Evolutionary conservation across 202 grass and related monocot species (phyloP), one percentile per base, ranked within the genome.

Genomic region (Schoenoplectus triqueter): DNA sequence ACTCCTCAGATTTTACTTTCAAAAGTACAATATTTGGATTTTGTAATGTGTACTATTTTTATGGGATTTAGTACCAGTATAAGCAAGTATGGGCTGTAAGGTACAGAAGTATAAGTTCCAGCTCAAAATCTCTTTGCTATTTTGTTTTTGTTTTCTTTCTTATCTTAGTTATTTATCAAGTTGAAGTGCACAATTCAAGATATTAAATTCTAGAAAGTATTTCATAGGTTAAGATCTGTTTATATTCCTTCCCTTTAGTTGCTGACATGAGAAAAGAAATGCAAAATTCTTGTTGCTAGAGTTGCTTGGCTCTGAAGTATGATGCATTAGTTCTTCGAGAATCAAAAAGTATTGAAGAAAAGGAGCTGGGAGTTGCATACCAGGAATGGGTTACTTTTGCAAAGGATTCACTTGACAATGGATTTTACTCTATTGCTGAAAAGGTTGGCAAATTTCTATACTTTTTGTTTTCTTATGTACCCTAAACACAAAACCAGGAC

Each of bases 371-470:
- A 75, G 84, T 96, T 54, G 87, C 88, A 5, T 85, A 47, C 47
- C 51, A 91, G 48, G 93, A 96, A 82, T 96, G 91, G 91, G 22
- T 87, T 13, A 89, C 84, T 73, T 93, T 94, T 52, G 94, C 88
- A 8, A 92, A 92, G 52, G 94, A 97, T 46, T 92, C 88, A 83
- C 83, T 94, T 87, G 72, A 97, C 65, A 94, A 97, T 87, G 92
- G 90, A 11, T 92, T 97, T 73, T 97, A 94, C 61, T 61, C 88
- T 65, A 86, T 94, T 78, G 85, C 92, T 46, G 85, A 89, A 63
- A 94, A 89, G 94, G 92, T 62, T 18, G 1, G 14, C 59, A n/a
- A 62, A 18, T 62, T 62, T 62, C 15, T 18, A 71, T 47, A 47
- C 45, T 47, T 47, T 6, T 41, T 67, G 7, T 0, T 10, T 41